Base-by-base conservation (phyloP, 148 eudicot species). In the Rhododendron kiyosumense region DNA sequence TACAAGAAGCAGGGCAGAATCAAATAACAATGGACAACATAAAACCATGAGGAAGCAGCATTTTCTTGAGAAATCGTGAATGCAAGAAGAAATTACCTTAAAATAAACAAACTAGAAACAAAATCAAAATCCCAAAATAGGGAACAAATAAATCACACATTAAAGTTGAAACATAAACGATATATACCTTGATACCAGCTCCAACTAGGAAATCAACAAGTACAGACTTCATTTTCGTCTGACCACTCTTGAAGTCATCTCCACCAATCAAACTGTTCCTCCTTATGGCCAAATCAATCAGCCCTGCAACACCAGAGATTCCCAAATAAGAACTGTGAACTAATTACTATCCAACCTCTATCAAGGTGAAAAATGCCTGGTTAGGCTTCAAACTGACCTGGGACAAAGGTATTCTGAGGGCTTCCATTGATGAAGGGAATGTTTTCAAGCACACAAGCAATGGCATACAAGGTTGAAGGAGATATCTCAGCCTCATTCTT, bases 181-280 rank as follows among this genome's bases (percentile, higher is more conserved):
- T 52, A 17, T 86, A 96, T 87, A 96, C 99, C 98, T 97, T 97
- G 32, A 97, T 95, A 83, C 99, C 99, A 87, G 99, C 99, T 30
- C 99, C 99, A 82, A 95, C 99, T 85, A 97, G 99, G 92, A 97
- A 97, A 86, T 97, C 99, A 61, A 97, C 99, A 14, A 97, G 94
- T 30, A 95, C 99, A 5, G 98, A 97, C 79, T 97, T 97, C 95
- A 97, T 97, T 93, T 97, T 97, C 26, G 99, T 97, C 89, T 95
- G 99, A 88, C 98, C 98, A 90, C 99, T 97, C 94, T 97, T 97
- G 85, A 97, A 97, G 87, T 97, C 99, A 87, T 97, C 99, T 81
- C 99, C 99, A 79, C 99, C 99, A 78, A 97, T 97, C 91, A 97
- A 91, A 88, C 89, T 87, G 91, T 97, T 97, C 84, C 91, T 92